Base-by-base conservation (phyloP, 2,329 filamentous ascomycete genomes). In the Periglandula ipomoeae region DNA sequence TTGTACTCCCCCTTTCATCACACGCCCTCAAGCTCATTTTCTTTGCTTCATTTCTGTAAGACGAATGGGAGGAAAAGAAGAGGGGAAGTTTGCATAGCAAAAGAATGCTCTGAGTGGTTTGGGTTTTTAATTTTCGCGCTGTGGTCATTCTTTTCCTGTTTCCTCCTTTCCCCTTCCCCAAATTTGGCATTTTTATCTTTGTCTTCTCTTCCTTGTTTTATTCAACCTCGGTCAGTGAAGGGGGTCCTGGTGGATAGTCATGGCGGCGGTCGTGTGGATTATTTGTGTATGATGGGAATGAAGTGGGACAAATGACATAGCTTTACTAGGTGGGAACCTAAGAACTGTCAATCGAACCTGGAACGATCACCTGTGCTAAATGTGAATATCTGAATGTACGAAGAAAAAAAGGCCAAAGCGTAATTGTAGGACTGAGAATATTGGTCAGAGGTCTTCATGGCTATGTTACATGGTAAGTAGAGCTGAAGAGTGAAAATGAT, bases 1-100 rank as follows among this genome's bases (percentile, higher is more conserved):
- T 30, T 46, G 32, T 46, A 8, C 10, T 38, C 5, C 35, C 39
- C 15, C 15, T 20, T 39, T 44, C 9, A n/a, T 39, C 24, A 39
- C 19, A 39, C 23, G 13, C 13, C 17, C 24, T 39, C 19, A n/a
- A 10, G 23, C 5, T 22, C 23, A 17, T 32, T 40, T 46, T 9
- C 22, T 19, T 39, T 11, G n/a, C 37, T 15, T 46, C 5, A 13
- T 8, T 15, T 48, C 24, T 10, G 11, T 47, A 20, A 38, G 11
- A 10, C n/a, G 26, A 22, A 26, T 6, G 35, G 22, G 23, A 20
- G 44, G 35, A n/a, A 11, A 24, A 23, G 11, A 13, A 35, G 10
- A n/a, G 20, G n/a, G 44, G 34, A 39, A 6, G 45, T 47, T 47
- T 40, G 45, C 45, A 41, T 34, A 41, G 23, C 24, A 34, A 32